These are phyloP conservation scores for Eruca vesicaria DNA, from an alignment of 441 rosid genomes.

Conservation along the genomic window DNA sequence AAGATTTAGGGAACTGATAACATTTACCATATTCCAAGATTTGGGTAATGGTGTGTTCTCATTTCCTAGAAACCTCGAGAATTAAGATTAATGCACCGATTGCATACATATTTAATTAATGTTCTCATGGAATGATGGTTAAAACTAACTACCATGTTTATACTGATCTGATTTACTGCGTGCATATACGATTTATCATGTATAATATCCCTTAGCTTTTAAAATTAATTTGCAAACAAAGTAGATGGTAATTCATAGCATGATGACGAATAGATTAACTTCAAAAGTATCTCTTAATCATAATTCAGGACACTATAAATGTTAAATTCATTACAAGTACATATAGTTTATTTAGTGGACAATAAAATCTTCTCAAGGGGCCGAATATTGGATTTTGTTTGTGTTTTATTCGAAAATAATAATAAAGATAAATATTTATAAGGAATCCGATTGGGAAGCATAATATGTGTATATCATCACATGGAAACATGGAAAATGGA, in stretches of 20 bases:
- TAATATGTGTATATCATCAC: constrained; percentile 35
- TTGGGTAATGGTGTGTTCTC: constrained; percentile 31
- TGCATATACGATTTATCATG: not conserved
- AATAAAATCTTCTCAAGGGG: constrained; percentile 12
- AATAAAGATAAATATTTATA: not conserved
- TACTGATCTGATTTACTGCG: not conserved
- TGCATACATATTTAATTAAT: not conserved
- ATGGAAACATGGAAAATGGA: constrained; percentile 48
- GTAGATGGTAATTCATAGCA: not conserved
- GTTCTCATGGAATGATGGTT: constrained; percentile 14
- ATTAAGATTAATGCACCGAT: constrained; percentile 32
- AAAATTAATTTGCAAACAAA: not conserved
- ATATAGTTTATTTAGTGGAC: not conserved
- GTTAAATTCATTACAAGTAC: not conserved
- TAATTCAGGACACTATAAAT: not conserved
- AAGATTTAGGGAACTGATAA: constrained; percentile 36
- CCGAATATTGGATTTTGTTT: constrained; percentile 25
- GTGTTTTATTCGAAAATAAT: not conserved
- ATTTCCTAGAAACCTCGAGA: constrained; percentile 36
- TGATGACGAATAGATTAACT: not conserved
- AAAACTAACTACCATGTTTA: not conserved
- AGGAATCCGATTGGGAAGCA: constrained; percentile 9
- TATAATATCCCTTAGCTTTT: not conserved
- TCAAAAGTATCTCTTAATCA: not conserved
- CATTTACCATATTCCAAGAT: constrained; percentile 28